Evolutionary conservation across 139 green algal genomes (phyloP).

Genomic region (Chlamydomonas urium): DNA sequence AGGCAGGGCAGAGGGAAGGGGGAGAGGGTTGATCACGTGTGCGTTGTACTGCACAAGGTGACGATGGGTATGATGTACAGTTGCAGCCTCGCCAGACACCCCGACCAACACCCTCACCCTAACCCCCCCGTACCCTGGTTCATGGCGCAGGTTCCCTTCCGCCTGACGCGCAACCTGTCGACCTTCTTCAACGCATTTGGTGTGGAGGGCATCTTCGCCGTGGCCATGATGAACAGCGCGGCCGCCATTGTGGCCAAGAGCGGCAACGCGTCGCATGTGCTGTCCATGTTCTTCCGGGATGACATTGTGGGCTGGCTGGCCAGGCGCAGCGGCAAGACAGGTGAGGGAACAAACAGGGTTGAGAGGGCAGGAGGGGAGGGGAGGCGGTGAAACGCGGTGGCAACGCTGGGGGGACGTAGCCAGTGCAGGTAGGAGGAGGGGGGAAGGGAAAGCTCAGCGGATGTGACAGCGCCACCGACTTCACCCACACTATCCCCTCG

Average conservation of each 20-base stretch:
- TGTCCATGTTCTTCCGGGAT: slow-evolving; percentile 82
- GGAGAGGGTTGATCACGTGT: too few species aligned
- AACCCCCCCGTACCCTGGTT: too few species aligned
- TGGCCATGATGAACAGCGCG: slow-evolving; percentile 59
- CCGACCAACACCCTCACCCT: too few species aligned
- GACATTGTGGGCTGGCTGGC: slow-evolving; percentile 32
- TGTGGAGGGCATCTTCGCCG: slow-evolving; percentile 78
- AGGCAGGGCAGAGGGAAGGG: too few species aligned
- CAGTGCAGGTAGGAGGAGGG: background rate
- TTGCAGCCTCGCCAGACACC: too few species aligned
- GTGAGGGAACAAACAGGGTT: background rate
- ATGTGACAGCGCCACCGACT: background rate
- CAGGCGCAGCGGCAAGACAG: slow-evolving; percentile 20
- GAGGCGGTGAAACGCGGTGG: background rate
- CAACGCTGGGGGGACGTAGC: background rate
- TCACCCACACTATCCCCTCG: background rate
- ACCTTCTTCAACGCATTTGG: slow-evolving; percentile 94
- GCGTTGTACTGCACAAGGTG: too few species aligned
- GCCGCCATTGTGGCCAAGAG: slow-evolving; percentile 29
- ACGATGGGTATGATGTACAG: too few species aligned
- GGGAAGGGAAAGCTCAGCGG: background rate
- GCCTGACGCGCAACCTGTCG: slow-evolving; percentile 93
- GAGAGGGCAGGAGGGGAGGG: background rate
- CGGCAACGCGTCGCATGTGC: slow-evolving; percentile 47
- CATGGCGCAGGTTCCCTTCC: slow-evolving; percentile 94